Evolutionary conservation across 768 basidiomycete species (phyloP).

Genomic region (Hemileccinum rubropunctum): DNA sequence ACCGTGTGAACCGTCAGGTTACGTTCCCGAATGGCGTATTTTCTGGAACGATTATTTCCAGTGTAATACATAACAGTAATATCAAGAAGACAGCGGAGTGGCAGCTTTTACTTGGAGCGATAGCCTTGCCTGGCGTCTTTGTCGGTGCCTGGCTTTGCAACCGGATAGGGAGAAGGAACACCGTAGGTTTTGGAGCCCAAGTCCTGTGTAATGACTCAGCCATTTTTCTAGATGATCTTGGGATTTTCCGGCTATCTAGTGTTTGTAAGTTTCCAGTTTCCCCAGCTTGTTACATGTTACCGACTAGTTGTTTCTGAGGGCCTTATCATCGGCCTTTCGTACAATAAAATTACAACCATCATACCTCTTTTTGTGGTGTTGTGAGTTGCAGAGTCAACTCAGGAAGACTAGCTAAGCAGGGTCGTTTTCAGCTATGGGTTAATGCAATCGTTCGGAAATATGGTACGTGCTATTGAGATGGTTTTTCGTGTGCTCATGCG

Average conservation of each 20-base stretch:
- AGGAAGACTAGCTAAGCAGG: slow-evolving; percentile 1
- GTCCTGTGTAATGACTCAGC: slow-evolving; percentile 3
- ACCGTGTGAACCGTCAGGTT: slow-evolving; percentile 37
- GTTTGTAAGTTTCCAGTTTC: slow-evolving; percentile 40
- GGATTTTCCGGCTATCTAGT: slow-evolving; percentile 68
- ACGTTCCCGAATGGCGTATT: slow-evolving; percentile 75
- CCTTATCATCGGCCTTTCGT: slow-evolving; percentile 56
- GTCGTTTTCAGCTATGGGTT: slow-evolving; percentile 51
- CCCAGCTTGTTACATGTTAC: neutral
- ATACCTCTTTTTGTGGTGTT: slow-evolving; percentile 67
- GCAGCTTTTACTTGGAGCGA: slow-evolving; percentile 61
- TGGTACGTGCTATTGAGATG: slow-evolving; percentile 36
- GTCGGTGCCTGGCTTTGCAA: slow-evolving; percentile 50
- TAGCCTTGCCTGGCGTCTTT: slow-evolving; percentile 63
- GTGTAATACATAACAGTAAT: slow-evolving; percentile 53
- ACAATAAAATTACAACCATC: slow-evolving; percentile 60
- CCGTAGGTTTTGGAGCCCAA: slow-evolving; percentile 33
- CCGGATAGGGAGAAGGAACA: slow-evolving; percentile 55
- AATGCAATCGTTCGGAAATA: slow-evolving; percentile 71
- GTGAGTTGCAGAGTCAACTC: slow-evolving; percentile 33
- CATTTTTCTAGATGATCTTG: slow-evolving; percentile 50
- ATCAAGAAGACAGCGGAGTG: slow-evolving; percentile 65
- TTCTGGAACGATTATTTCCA: slow-evolving; percentile 64
- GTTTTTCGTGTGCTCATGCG: slow-evolving; percentile 7
- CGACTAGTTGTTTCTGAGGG: slow-evolving; percentile 27